Evolutionary conservation across 139 green algal species (phyloP), one percentile per base, ranked within the genome.

Genomic region (Micractinium conductrix): DNA sequence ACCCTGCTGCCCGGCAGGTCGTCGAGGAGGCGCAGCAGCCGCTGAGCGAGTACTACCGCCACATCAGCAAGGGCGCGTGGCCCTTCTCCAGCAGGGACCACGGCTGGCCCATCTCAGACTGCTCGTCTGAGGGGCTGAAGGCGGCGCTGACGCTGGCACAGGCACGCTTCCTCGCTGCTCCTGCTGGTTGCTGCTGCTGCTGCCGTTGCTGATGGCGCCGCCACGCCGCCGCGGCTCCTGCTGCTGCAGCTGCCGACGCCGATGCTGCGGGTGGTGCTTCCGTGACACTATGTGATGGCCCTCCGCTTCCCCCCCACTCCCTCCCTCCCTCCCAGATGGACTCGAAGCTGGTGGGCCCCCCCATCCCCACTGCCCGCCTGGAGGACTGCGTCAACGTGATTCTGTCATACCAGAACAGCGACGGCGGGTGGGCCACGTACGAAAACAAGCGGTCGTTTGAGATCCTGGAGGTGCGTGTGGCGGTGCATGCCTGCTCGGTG

Each of bases 41-140:
- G 1, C 87, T 98, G 72, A 44, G 28, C 4, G 48, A 89, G 63
- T 98, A 89, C 76, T 99, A 99, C 93, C 92, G 97, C 79, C 97
- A 99, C 92, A 97, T 98, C 87, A 95, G 87, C 88, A 97, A 96
- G 87, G 97, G 97, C 55, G 97, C 97, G 0, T 99, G 97, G 97
- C 97, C 97, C 28, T 99, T 99, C 90, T 95, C 87, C 67, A 98
- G 90, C 0, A 80, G 93, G 0, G 97, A 99, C 85, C 97, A 99
- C 90, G 97, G 97, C 81, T 99, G 97, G 97, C 97, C 97, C 69
- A 99, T 99, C 90, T 93, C 88, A 21, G 97, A 99, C 90, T 99
- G 97, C 92, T 94, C 90, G 40, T 91, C 89, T 0, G 97, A 99
- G 84, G 93, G 94, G 42, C 62, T 67, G 24, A 79, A 85, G 67